A percentile compares a stretch with the other conserved stretches of the same genome.
Evolutionary conservation across 306 rosid genomes (phyloP).

Genomic region (Erythrophleum fordii): DNA sequence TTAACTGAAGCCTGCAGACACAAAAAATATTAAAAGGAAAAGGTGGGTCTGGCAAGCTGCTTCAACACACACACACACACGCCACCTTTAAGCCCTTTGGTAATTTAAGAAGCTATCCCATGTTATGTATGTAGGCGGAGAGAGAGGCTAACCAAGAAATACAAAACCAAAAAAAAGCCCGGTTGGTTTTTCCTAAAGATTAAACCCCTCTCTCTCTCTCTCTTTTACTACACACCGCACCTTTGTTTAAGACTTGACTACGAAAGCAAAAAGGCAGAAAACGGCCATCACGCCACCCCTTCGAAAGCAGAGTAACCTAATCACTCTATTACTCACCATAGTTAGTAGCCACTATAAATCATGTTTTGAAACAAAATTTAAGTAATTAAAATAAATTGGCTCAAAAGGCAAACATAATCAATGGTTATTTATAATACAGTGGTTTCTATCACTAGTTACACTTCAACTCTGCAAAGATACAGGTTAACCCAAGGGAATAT

Average conservation of each 20-base stretch:
- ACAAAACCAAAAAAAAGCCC: conserved; percentile 10
- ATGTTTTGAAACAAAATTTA: not conserved
- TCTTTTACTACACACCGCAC: conserved; percentile 28
- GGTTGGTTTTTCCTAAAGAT: conserved; percentile 25
- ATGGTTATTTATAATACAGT: not conserved
- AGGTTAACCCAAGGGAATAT: not conserved
- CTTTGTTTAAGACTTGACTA: conserved; percentile 77
- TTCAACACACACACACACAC: conserved; percentile 35
- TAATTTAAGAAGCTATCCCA: conserved; percentile 44
- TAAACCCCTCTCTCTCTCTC: conserved; percentile 18
- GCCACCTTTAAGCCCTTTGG: conserved; percentile 55
- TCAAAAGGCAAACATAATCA: not conserved
- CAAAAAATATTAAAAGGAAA: conserved; percentile 43
- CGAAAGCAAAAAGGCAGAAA: conserved; percentile 72
- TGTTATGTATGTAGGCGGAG: conserved; percentile 45
- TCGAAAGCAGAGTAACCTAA: conserved; percentile 50
- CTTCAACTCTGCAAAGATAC: not conserved
- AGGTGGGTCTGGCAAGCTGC: conserved; percentile 38
- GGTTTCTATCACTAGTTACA: conserved; percentile 2
- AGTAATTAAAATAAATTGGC: not conserved
- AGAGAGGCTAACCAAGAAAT: conserved; percentile 31
- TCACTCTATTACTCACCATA: conserved; percentile 4
- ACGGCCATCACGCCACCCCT: conserved; percentile 62
- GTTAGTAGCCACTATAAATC: not conserved
- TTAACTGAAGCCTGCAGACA: conserved; percentile 55